phyloP scores from a whole-genome alignment of 2,329 filamentous ascomycete species.

The Sporothrix phasma region DNA sequence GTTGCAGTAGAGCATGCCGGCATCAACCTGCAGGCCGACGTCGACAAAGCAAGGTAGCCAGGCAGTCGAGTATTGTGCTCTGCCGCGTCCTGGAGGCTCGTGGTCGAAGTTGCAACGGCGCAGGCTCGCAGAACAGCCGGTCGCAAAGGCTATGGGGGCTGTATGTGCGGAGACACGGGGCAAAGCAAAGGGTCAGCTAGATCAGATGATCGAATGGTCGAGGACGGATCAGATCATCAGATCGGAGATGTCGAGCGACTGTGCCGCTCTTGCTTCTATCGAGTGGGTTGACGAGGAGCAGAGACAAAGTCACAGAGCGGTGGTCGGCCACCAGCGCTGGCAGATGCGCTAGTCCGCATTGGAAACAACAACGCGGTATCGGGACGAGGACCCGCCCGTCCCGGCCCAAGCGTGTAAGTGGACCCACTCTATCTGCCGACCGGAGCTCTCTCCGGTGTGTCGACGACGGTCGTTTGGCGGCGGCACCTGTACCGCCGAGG shows the following conservation, averaged over 20 bases:
- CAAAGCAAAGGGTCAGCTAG: not conserved
- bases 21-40: slow-evolving; percentile 47
- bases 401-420: not conserved
- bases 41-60: slow-evolving; percentile 27
- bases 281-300: not conserved
- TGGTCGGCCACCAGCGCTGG: not conserved
- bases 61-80: not conserved
- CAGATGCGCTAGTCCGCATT: slow-evolving; percentile 8
- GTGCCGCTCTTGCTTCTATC: too few relatives aligned
- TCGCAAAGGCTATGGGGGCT: not conserved
- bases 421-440: not conserved
- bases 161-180: not conserved
- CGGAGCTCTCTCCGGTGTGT: slow-evolving; percentile 45
- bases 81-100: not conserved
- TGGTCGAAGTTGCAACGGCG: not conserved
- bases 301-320: too few relatives aligned
- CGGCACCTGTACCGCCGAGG: slow-evolving; percentile 65
- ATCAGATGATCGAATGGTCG: not conserved
- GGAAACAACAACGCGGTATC: not conserved
- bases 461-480: slow-evolving; percentile 66
- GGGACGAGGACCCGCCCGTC: not conserved
- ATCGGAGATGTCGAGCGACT: too few relatives aligned
- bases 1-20: slow-evolving; percentile 63
- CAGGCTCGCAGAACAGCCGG: not conserved
- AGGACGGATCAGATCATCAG: too few relatives aligned